phyloP scores from a whole-genome alignment of 2,329 filamentous ascomycete genomes.

The Fusarium sambucinum region DNA sequence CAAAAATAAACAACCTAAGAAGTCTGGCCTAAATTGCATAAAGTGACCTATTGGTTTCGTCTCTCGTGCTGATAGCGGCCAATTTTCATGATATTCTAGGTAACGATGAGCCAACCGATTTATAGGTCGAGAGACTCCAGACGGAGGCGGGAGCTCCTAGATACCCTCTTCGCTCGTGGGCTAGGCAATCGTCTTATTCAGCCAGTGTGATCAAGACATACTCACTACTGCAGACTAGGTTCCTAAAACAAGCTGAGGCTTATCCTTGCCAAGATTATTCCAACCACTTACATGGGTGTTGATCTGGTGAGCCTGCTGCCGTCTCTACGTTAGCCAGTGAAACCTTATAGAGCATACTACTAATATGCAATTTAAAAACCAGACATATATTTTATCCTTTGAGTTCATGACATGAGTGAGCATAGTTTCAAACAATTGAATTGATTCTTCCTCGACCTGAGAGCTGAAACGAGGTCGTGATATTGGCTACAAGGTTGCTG shows the following conservation, averaged over 20 bases:
- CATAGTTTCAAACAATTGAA: neutral
- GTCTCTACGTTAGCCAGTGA: neutral
- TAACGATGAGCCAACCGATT: neutral
- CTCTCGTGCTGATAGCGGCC: too few relatives aligned
- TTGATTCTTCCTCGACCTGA: neutral
- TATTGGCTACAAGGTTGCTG: conserved; percentile 18
- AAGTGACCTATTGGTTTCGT: too few relatives aligned
- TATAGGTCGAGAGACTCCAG: neutral
- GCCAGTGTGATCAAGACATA: neutral
- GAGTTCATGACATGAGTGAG: neutral
- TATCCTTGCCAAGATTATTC: conserved; percentile 1
- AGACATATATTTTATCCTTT: too few relatives aligned
- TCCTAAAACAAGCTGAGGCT: neutral
- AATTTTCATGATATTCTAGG: too few relatives aligned
- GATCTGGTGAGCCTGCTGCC: neutral
- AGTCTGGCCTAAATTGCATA: too few relatives aligned
- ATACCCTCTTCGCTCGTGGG: neutral
- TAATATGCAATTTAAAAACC: too few relatives aligned
- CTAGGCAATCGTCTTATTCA: neutral
- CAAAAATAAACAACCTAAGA: too few relatives aligned
- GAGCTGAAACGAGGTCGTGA: conserved; percentile 8
- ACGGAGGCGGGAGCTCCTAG: neutral
- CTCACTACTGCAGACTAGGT: conserved; percentile 18
- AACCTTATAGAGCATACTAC: neutral
- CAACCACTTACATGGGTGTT: neutral